Evolutionary conservation across 331 rosid genomes (phyloP).

Genomic region (Rosa hybrid): DNA sequence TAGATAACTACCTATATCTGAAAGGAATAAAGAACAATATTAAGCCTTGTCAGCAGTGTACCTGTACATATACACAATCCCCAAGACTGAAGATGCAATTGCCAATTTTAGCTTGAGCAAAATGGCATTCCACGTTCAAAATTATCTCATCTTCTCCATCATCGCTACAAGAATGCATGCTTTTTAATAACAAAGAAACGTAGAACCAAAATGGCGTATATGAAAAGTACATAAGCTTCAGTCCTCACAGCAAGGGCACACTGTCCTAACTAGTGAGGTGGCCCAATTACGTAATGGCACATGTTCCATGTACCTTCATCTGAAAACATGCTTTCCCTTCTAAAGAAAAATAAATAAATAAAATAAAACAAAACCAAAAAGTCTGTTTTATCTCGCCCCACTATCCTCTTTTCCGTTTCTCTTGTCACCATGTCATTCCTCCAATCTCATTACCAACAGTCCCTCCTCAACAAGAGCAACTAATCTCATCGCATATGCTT

Average conservation of each 20-base stretch:
- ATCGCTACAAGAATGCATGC: constrained; percentile 47
- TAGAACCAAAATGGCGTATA: not conserved
- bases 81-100: constrained; percentile 66
- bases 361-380: not conserved
- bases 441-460: not conserved
- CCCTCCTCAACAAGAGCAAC: not conserved
- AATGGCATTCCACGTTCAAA: constrained; percentile 78
- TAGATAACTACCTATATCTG: not conserved
- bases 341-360: not conserved
- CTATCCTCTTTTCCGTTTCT: not conserved
- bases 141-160: constrained; percentile 76
- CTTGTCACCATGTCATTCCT: not conserved
- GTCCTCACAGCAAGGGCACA: too few relatives aligned
- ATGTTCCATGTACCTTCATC: not conserved
- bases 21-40: not conserved
- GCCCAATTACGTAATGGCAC: not conserved
- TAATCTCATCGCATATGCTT: constrained; percentile 67
- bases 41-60: constrained; percentile 24
- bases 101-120: constrained; percentile 63
- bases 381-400: not conserved
- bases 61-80: constrained; percentile 81
- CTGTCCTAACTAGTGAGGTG: too few relatives aligned
- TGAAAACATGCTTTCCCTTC: not conserved
- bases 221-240: not conserved
- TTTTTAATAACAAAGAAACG: not conserved